Evolutionary conservation across 345 rosid species (phyloP).

Genomic region (Brassica rapa): DNA sequence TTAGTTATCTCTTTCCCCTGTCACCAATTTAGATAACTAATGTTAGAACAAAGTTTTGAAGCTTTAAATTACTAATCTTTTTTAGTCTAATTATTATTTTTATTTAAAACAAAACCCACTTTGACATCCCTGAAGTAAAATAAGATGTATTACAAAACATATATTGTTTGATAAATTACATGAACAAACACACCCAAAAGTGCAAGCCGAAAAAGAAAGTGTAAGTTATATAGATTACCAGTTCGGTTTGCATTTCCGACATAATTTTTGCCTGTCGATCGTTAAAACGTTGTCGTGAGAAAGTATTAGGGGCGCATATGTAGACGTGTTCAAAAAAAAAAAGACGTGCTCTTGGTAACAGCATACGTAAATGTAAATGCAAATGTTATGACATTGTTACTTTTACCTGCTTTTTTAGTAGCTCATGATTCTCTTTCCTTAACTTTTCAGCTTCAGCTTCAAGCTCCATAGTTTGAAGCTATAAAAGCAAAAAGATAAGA

Average conservation of each 20-base stretch:
- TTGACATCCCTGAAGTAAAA: neutral
- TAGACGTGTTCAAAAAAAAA: neutral
- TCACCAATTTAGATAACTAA: neutral
- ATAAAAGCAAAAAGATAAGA: constrained; percentile 1
- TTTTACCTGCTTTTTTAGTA: constrained; percentile 69
- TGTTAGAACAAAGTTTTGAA: neutral
- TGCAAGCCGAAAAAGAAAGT: neutral
- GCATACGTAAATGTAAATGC: neutral
- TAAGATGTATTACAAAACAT: neutral
- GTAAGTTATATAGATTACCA: neutral
- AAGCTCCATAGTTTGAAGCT: constrained; percentile 84
- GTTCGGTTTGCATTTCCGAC: neutral
- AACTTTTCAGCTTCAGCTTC: constrained; percentile 75
- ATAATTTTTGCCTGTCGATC: neutral
- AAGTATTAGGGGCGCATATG: neutral
- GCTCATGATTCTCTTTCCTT: constrained; percentile 67
- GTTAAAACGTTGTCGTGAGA: neutral
- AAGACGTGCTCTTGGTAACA: neutral
- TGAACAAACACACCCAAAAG: neutral
- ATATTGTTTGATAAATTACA: neutral
- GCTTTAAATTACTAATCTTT: neutral
- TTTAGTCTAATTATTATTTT: neutral
- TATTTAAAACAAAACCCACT: neutral
- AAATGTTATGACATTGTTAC: neutral
- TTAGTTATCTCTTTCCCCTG: constrained; percentile 57